phyloP scores from a whole-genome alignment of 306 rosid species.

The Cicer judaicum region DNA sequence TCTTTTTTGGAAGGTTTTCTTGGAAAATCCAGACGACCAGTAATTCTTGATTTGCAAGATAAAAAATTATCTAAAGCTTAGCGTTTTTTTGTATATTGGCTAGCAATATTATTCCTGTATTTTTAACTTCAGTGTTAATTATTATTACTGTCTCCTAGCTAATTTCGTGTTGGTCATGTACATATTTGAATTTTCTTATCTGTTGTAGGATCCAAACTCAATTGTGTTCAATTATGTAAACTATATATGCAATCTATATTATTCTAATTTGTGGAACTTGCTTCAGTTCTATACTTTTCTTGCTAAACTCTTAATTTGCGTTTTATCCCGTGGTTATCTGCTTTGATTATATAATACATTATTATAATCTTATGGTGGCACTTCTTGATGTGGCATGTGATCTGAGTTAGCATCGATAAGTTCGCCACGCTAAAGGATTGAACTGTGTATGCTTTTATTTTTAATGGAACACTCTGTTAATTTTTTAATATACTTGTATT shows the following conservation, averaged over 20 bases:
- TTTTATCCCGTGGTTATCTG: background rate
- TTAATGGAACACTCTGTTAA: background rate
- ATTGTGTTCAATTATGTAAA: background rate
- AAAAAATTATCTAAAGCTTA: constrained; percentile 28
- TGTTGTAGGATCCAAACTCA: constrained; percentile 16
- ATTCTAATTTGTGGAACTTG: background rate
- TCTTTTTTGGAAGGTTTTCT: constrained; percentile 32
- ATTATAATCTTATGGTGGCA: background rate
- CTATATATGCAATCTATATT: background rate
- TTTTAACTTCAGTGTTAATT: constrained; percentile 29
- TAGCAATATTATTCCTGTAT: constrained; percentile 22
- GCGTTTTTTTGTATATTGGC: constrained; percentile 28
- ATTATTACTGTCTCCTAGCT: constrained; percentile 27
- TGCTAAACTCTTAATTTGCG: background rate
- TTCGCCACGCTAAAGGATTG: background rate
- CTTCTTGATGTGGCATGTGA: background rate
- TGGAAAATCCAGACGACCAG: constrained; percentile 30
- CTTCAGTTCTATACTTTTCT: background rate
- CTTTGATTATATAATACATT: background rate
- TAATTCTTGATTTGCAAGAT: constrained; percentile 23
- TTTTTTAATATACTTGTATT: background rate
- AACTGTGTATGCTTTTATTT: background rate
- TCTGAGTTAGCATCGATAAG: background rate
- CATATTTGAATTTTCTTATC: constrained; percentile 32
- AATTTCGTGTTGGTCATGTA: constrained; percentile 49